These are phyloP conservation scores for Rehmannia glutinosa DNA, from an alignment of 257 asterid species.

Conservation along the genomic window DNA sequence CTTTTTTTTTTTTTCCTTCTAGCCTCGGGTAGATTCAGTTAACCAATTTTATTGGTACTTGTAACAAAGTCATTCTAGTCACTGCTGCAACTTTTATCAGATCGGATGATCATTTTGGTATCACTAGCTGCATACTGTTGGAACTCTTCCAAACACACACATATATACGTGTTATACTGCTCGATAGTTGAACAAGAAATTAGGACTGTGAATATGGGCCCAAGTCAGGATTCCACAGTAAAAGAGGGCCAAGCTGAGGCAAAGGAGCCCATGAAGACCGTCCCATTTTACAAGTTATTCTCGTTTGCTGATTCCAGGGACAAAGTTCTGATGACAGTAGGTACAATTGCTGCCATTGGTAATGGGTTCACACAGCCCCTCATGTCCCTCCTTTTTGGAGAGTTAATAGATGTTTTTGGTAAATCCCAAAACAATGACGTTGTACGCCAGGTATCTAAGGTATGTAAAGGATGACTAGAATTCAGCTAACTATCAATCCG, in stretches of 20 bases:
- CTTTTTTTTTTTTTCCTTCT: background rate
- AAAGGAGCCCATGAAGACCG: constrained; percentile 5
- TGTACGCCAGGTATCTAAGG: constrained; percentile 32
- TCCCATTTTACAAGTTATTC: constrained; percentile 37
- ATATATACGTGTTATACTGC: background rate
- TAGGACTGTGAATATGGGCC: constrained; percentile 2
- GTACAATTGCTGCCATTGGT: too few species aligned
- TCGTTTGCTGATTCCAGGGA: too few species aligned
- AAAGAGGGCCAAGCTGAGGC: background rate
- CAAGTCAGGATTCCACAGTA: too few species aligned
- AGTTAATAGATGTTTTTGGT: too few species aligned
- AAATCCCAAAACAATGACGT: background rate
- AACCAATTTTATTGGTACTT: background rate
- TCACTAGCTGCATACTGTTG: background rate
- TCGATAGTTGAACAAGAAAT: background rate
- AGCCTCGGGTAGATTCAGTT: too few species aligned
- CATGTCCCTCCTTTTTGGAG: too few species aligned
- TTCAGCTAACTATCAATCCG: too few species aligned
- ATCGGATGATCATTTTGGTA: background rate
- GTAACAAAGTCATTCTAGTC: background rate
- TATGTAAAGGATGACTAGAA: background rate
- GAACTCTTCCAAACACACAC: background rate
- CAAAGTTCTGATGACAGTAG: too few species aligned
- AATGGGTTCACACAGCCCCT: too few species aligned
- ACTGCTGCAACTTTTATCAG: background rate